These are phyloP conservation scores for Aurantiochytrium sp. DNA, from an alignment of 108 stramenopile species.

Conservation along the genomic window DNA sequence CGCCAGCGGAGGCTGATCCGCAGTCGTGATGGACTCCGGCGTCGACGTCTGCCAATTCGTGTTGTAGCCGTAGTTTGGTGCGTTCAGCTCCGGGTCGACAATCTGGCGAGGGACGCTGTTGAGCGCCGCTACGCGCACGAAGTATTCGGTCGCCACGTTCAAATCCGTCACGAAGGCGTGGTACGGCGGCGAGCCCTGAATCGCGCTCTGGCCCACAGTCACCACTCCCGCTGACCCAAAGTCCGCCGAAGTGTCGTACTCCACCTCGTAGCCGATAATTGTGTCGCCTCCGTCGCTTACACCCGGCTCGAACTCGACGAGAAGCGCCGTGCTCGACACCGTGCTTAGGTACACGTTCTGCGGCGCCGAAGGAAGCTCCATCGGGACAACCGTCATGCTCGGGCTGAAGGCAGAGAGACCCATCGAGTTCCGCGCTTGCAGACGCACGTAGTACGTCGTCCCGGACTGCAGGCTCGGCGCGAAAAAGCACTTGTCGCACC, in stretches of 20 bases:
- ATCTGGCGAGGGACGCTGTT: constrained; percentile 58
- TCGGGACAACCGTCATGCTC: constrained; percentile 47
- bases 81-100: not conserved
- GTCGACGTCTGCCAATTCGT: constrained; percentile 25
- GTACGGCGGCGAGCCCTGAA: constrained; percentile 35
- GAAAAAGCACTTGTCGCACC: constrained; percentile 67
- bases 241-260: constrained; percentile 61
- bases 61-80: constrained; percentile 6
- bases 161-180: constrained; percentile 44
- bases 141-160: constrained; percentile 55
- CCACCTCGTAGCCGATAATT: constrained; percentile 59
- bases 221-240: constrained; percentile 38
- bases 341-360: constrained; percentile 40
- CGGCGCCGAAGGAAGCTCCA: constrained; percentile 53
- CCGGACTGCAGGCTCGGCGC: constrained; percentile 57
- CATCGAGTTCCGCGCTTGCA: constrained; percentile 61
- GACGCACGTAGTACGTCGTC: constrained; percentile 62
- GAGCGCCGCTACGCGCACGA: constrained; percentile 55
- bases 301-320: constrained; percentile 61
- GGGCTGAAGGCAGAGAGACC: constrained; percentile 49
- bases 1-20: not conserved
- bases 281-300: constrained; percentile 47
- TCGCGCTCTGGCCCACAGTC: not conserved
- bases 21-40: not conserved
- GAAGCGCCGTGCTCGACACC: constrained; percentile 48